Percentiles rank a stretch among this genome's conserved stretches.
phyloP scores from a whole-genome alignment of 1,284 basidiomycete species.

The Rhodotorula sp. region DNA sequence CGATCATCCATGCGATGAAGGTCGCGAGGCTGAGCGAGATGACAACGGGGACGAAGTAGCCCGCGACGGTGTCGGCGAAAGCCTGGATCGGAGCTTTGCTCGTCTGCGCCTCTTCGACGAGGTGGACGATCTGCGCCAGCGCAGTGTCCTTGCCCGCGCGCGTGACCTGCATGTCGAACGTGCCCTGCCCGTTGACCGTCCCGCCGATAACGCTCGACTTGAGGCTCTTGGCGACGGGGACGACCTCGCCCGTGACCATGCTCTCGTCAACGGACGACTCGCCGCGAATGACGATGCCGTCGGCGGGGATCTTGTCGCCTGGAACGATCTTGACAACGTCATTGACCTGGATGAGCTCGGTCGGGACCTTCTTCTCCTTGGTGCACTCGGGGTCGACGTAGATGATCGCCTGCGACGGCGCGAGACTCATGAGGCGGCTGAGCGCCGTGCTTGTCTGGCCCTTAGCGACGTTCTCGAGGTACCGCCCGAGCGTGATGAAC shows the following conservation, averaged over 20 bases:
- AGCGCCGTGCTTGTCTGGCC: constrained; percentile 95
- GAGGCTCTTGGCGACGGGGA: constrained; percentile 78
- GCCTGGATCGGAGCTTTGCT: constrained; percentile 97
- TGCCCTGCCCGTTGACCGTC: constrained; percentile 93
- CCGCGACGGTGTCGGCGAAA: constrained; percentile 92
- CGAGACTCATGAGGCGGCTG: constrained; percentile 91
- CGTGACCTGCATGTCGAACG: constrained; percentile 92
- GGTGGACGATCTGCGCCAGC: constrained; percentile 89
- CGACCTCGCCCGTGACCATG: constrained; percentile 95
- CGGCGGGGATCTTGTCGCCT: constrained; percentile 94
- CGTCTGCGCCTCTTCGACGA: constrained; percentile 97
- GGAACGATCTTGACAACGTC: constrained; percentile 93
- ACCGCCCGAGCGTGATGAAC: constrained; percentile 93
- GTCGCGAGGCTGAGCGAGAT: constrained; percentile 79
- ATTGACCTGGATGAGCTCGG: constrained; percentile 91
- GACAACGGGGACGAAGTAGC: constrained; percentile 91
- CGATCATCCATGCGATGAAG: constrained; percentile 79
- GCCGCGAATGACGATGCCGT: constrained; percentile 84
- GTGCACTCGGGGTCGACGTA: constrained; percentile 80
- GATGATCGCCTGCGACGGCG: constrained; percentile 92
- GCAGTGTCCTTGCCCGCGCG: constrained; percentile 96
- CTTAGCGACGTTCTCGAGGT: constrained; percentile 94
- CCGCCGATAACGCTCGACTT: constrained; percentile 91
- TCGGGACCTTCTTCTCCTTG: constrained; percentile 84
- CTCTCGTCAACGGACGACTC: constrained; percentile 91